Conservation (phyloP, 768 basidiomycete genomes). For the Mycena sanguinolenta region DNA sequence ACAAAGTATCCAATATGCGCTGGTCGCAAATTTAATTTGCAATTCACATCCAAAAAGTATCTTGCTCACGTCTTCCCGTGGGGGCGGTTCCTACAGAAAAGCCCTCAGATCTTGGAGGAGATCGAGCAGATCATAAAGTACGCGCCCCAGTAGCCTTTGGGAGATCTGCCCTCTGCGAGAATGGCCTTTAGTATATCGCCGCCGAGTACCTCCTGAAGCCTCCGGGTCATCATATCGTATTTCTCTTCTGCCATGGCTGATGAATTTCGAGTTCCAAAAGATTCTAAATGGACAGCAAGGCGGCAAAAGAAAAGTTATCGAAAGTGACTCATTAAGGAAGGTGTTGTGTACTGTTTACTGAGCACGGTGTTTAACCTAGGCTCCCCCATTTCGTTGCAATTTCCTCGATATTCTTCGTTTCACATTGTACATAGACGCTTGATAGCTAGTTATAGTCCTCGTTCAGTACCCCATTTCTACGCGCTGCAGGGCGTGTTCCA, state of each 20-base stretch:
- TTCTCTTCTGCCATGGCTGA: constrained; percentile 58
- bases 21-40: constrained; percentile 47
- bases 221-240: constrained; percentile 87
- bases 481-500: no score
- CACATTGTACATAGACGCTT: no score
- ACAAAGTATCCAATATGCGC: constrained; percentile 99
- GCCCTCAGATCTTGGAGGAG: constrained; percentile 22
- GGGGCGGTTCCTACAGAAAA: constrained; percentile 82
- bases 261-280: not conserved
- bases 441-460: no score
- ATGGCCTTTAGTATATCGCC: constrained; percentile 87
- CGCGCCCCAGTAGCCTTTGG: constrained; percentile 94
- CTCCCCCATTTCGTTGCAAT: no score
- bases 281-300: not conserved
- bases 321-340: constrained; percentile 19
- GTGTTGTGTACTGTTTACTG: not conserved
- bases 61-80: constrained; percentile 88
- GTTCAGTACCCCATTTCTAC: no score
- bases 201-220: constrained; percentile 90
- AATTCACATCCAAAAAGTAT: constrained; percentile 5
- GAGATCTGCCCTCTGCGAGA: constrained; percentile 79
- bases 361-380: not conserved
- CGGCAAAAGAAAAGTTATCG: constrained; percentile 5
- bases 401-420: no score
- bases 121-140: constrained; percentile 37